A percentile compares a stretch with the other conserved stretches of the same genome.
phyloP scores from a whole-genome alignment of 2,329 filamentous ascomycete genomes.

The Verticillium longisporum region DNA sequence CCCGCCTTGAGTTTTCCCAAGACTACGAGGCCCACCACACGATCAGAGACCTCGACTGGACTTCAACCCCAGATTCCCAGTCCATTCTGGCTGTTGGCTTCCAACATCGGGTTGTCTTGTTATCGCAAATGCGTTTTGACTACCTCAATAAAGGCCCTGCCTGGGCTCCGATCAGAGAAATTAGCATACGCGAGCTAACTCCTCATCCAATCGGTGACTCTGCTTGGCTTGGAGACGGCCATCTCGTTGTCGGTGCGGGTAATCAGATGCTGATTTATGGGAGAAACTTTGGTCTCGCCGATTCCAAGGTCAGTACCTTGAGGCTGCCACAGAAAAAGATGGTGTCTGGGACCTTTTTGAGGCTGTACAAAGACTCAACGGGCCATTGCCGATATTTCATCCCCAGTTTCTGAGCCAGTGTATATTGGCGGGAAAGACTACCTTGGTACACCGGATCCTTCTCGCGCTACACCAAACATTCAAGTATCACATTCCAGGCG shows the following conservation, averaged over 20 bases:
- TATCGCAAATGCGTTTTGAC: constrained; percentile 85
- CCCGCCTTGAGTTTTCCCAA: constrained; percentile 74
- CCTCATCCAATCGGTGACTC: constrained; percentile 90
- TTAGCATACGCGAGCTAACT: constrained; percentile 73
- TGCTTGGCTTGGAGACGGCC: constrained; percentile 80
- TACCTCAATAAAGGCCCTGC: constrained; percentile 85
- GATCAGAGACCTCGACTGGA: constrained; percentile 89
- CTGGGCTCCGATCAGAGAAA: constrained; percentile 79
- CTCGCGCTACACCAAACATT: constrained; percentile 66
- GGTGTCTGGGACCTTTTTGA: constrained; percentile 68
- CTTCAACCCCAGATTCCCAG: constrained; percentile 81
- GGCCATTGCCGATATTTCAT: constrained; percentile 83
- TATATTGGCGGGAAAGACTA: constrained; percentile 71
- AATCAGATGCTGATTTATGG: constrained; percentile 87
- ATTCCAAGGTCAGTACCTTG: constrained; percentile 48
- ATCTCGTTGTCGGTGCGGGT: constrained; percentile 80
- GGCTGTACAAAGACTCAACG: constrained; percentile 76
- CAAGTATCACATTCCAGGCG: constrained; percentile 78
- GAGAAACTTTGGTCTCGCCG: constrained; percentile 60
- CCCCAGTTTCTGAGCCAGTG: constrained; percentile 86
- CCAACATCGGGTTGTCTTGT: constrained; percentile 72
- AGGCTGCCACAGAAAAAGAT: constrained; percentile 40
- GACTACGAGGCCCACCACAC: constrained; percentile 65
- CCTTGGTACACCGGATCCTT: constrained; percentile 65
- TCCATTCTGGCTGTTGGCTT: constrained; percentile 91